These are phyloP conservation scores for Monosporascus sp. DNA, from an alignment of 2,329 filamentous ascomycete species.

Conservation along the genomic window DNA sequence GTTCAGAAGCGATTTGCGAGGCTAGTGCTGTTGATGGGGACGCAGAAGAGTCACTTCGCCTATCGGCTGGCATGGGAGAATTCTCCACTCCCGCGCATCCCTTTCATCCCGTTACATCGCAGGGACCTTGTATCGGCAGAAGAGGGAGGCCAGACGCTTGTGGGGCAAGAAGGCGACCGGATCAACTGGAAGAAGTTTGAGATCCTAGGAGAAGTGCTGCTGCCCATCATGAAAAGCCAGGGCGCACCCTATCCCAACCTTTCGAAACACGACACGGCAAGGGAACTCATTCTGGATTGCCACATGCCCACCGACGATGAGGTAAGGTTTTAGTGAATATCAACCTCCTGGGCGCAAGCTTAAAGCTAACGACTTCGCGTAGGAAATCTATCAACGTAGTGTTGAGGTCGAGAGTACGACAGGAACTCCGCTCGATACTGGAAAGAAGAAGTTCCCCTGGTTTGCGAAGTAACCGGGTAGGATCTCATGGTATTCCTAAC, in stretches of 20 bases:
- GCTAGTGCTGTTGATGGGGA: constrained; percentile 86
- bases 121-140: constrained; percentile 88
- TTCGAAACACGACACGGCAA: constrained; percentile 61
- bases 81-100: constrained; percentile 81
- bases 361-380: constrained; percentile 11
- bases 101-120: constrained; percentile 84
- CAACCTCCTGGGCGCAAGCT: background rate
- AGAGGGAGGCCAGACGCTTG: constrained; percentile 85
- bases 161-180: constrained; percentile 65
- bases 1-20: constrained; percentile 81
- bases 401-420: constrained; percentile 50
- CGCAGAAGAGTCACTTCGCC: constrained; percentile 85
- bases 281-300: constrained; percentile 74
- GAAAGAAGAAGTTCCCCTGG: constrained; percentile 64
- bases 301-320: constrained; percentile 82
- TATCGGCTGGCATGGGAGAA: constrained; percentile 99
- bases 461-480: constrained; percentile 40
- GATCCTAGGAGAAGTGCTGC: constrained; percentile 84
- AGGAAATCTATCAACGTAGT: constrained; percentile 63
- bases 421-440: constrained; percentile 39
- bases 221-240: constrained; percentile 89
- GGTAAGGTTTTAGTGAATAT: constrained; percentile 44
- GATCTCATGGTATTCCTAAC: background rate
- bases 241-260: constrained; percentile 74
- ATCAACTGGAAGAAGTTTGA: constrained; percentile 99